Evolutionary conservation across 768 basidiomycete species (phyloP).

Genomic region (Boletus tomentosulus): DNA sequence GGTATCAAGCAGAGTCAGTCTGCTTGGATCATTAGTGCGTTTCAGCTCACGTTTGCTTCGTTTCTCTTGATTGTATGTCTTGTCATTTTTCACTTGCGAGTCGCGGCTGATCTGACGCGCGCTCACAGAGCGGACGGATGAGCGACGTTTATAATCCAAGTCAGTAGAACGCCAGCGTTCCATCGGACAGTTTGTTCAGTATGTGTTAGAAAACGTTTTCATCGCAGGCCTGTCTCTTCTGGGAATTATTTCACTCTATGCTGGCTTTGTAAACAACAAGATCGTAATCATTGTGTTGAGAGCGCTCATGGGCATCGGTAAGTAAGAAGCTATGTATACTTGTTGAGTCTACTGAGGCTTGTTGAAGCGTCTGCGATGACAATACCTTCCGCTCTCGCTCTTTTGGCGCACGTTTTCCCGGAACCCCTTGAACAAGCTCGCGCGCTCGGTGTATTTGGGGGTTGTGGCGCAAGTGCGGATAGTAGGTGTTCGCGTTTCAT

Average conservation of each 20-base stretch:
- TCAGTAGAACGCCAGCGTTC: constrained; percentile 16
- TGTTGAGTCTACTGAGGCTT: constrained; percentile 1
- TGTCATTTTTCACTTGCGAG: not conserved
- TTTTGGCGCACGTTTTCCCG: constrained; percentile 49
- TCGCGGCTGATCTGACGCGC: constrained; percentile 6
- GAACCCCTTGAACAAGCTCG: constrained; percentile 43
- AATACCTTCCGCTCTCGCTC: constrained; percentile 46
- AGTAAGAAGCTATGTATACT: not conserved
- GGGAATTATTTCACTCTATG: constrained; percentile 41
- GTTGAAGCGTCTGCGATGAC: constrained; percentile 44
- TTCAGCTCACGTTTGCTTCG: constrained; percentile 45
- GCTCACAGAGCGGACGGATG: constrained; percentile 22
- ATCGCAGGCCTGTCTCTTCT: constrained; percentile 37
- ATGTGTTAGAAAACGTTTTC: constrained; percentile 41
- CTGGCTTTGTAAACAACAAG: constrained; percentile 45
- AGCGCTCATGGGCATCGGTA: constrained; percentile 47
- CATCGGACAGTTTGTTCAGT: constrained; percentile 26
- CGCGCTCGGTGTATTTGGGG: constrained; percentile 46
- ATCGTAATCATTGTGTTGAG: constrained; percentile 48
- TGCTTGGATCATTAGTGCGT: constrained; percentile 42
- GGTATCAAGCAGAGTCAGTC: constrained; percentile 10
- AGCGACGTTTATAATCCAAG: constrained; percentile 30
- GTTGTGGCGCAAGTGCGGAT: constrained; percentile 44
- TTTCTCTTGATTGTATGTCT: constrained; percentile 28
- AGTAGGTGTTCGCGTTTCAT: constrained; percentile 18